Evolutionary conservation across 1,139 yeast species (phyloP), one percentile per base, ranked within the genome.

Genomic region (Zygoascus meyerae): DNA sequence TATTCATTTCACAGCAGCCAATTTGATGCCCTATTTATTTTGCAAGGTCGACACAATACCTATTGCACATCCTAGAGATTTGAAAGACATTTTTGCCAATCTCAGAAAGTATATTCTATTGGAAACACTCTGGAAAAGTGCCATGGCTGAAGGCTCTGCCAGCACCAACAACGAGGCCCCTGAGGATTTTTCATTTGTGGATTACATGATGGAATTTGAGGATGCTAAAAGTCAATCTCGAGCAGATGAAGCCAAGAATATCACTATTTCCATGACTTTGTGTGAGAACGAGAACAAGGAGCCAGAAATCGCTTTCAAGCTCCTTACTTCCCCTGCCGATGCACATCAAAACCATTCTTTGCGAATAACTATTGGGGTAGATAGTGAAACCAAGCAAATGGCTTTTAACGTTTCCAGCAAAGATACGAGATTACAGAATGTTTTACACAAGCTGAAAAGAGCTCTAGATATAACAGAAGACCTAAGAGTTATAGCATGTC

Each of bases 11-110:
- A 49, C 53, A 6, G 53, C 56, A n/a, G 60, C 62, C 10, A 62
- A 62, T 37, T 47, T 62, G 42, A 50, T 65, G 29, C 65, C 69
- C 1, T 57, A 55, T 36, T 42, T 52, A 12, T 48, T 63, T 35
- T 66, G 63, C 3, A 48, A 51, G 17, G 55, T 66, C 1, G 46
- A 53, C 11, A 64, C 62, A 34, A 50, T 66, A 10, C 69, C 69
- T 0, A 44, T 66, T 2, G 38, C 52, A n/a, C 65, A 62, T 34
- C 70, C 70, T 2, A 46, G 50, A 21, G 55, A 59, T 9, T 42
- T 61, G 7, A 55, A 58, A 3, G 45, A 40, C 9, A 55, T 58
- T 8, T 46, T 61, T 11, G 44, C 42, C 14, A 38, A 36, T 5
- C 53, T 53, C 50, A 55, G 56, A 12, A 47, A 52, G 29, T 48